Percentiles rank a stretch among this genome's conserved stretches.
Evolutionary conservation across 2,329 filamentous ascomycete genomes (phyloP).

Genomic region (Penicillium sp.): DNA sequence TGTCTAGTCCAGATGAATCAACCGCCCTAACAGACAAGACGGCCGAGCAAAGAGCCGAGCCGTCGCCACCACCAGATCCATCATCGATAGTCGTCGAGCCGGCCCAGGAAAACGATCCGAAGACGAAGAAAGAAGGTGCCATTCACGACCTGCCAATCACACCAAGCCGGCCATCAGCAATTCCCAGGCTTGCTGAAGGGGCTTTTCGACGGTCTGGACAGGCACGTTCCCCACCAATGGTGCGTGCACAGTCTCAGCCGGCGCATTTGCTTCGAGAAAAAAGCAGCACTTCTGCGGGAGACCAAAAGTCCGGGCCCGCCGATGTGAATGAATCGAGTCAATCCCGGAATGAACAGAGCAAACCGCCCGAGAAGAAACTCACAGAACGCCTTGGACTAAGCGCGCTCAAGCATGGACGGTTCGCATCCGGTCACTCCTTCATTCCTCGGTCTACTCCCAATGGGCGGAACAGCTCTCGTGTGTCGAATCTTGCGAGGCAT

Average conservation of each 20-base stretch:
- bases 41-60: conserved; percentile 6
- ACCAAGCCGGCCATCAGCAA: conserved; percentile 32
- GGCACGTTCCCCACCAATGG: conserved; percentile 43
- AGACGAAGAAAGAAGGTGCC: conserved; percentile 12
- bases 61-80: neutral
- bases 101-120: neutral
- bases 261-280: conserved; percentile 33
- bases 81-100: neutral
- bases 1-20: conserved; percentile 6
- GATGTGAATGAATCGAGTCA: conserved; percentile 20
- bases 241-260: conserved; percentile 50
- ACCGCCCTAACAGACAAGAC: conserved; percentile 6
- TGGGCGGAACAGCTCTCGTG: conserved; percentile 67
- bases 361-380: conserved; percentile 64
- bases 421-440: conserved; percentile 55
- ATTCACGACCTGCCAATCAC: conserved; percentile 15
- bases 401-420: conserved; percentile 55
- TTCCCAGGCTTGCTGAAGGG: conserved; percentile 37
- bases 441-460: conserved; percentile 78
- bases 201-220: conserved; percentile 34
- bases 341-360: conserved; percentile 21
- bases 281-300: conserved; percentile 15
- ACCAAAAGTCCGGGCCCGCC: conserved; percentile 21
- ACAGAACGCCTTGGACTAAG: conserved; percentile 64
- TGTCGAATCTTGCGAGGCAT: conserved; percentile 87